phyloP scores from a whole-genome alignment of 2,329 filamentous ascomycete genomes.

The Geosmithia flava region DNA sequence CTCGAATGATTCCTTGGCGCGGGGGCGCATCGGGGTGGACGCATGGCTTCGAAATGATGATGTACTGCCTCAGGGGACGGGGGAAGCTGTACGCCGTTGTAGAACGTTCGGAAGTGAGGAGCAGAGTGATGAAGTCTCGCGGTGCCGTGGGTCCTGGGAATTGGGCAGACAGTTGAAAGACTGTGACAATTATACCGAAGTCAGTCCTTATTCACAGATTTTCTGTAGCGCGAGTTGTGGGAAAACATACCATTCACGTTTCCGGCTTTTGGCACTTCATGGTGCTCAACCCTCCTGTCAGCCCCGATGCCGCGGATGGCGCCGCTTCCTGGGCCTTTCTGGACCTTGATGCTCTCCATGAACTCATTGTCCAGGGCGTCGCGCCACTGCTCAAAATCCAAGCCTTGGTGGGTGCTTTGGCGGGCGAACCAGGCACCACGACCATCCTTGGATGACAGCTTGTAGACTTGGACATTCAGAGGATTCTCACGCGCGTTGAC shows the following conservation, averaged over 20 bases:
- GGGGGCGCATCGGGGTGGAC: conserved; percentile 61
- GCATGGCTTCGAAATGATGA: conserved; percentile 80
- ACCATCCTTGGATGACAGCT: conserved; percentile 65
- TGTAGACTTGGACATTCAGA: conserved; percentile 65
- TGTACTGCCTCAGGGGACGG: conserved; percentile 54
- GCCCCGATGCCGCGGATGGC: conserved; percentile 78
- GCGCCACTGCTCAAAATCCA: conserved; percentile 69
- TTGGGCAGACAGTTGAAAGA: conserved; percentile 77
- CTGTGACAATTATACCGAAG: conserved; percentile 24
- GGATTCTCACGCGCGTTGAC: conserved; percentile 62
- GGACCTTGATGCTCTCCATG: conserved; percentile 58
- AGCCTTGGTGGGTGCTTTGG: conserved; percentile 66
- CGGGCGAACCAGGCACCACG: conserved; percentile 85
- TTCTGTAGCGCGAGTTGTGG: background rate
- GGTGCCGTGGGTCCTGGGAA: conserved; percentile 84
- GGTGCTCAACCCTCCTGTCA: conserved; percentile 58
- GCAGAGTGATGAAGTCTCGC: conserved; percentile 73
- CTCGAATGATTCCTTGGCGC: conserved; percentile 64
- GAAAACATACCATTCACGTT: conserved; percentile 44
- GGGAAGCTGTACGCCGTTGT: conserved; percentile 16
- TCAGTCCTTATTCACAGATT: background rate
- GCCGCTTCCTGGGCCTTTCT: conserved; percentile 57
- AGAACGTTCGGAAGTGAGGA: conserved; percentile 53
- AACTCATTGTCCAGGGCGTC: conserved; percentile 70
- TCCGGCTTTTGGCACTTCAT: conserved; percentile 43